Percentiles rank a stretch among this genome's conserved stretches.
Evolutionary conservation across 768 basidiomycete genomes (phyloP).

Genomic region (Chalciporus sphaerocephalus): DNA sequence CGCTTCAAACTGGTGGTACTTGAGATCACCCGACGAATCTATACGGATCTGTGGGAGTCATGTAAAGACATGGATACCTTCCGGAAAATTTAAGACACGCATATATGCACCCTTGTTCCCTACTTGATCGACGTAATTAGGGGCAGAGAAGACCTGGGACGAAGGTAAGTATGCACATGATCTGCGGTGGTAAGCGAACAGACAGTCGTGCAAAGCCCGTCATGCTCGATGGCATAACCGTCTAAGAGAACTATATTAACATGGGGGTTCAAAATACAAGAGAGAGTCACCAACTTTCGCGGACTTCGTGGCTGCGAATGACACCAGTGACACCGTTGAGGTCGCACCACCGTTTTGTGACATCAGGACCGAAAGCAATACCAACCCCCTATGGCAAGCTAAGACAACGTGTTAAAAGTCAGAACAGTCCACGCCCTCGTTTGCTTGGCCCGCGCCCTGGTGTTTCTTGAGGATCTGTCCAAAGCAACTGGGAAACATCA

Average conservation of each 20-base stretch:
- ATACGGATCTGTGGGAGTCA: conserved; percentile 62
- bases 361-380: conserved; percentile 92
- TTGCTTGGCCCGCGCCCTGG: conserved; percentile 95
- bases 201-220: conserved; percentile 91
- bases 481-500: conserved; percentile 58
- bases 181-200: conserved; percentile 12
- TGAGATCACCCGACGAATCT: conserved; percentile 65
- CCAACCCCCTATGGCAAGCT: conserved; percentile 73
- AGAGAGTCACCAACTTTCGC: conserved; percentile 57
- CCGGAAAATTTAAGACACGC: conserved; percentile 28
- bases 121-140: conserved; percentile 90
- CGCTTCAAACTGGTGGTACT: conserved; percentile 82
- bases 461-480: conserved; percentile 92
- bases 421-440: conserved; percentile 55
- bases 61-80: conserved; percentile 5
- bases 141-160: conserved; percentile 82
- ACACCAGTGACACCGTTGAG: conserved; percentile 83
- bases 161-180: conserved; percentile 10
- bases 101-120: conserved; percentile 93
- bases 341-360: conserved; percentile 85
- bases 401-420: conserved; percentile 8
- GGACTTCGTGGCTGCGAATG: conserved; percentile 94
- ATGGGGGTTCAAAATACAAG: neutral
- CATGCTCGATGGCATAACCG: conserved; percentile 93
- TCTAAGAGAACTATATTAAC: conserved; percentile 39